Conservation (phyloP, 1,284 basidiomycete genomes). For the Phaffia rhodozyma region DNA sequence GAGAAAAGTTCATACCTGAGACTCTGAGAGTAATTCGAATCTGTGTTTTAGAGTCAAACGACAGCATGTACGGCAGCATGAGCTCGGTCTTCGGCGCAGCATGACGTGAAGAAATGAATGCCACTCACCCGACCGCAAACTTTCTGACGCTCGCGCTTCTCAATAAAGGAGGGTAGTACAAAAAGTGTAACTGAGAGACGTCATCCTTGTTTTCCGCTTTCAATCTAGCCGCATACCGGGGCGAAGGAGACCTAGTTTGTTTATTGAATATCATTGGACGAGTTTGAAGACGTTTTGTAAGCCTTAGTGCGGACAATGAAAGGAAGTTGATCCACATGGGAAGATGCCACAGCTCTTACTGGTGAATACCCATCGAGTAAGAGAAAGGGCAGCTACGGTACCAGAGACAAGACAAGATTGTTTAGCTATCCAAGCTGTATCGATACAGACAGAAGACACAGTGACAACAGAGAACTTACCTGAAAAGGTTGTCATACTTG, state of each 20-base stretch:
- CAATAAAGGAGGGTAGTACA: constrained; percentile 78
- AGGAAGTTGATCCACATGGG: constrained; percentile 5
- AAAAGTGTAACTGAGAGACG: constrained; percentile 72
- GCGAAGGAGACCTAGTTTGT: not conserved
- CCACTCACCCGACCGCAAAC: constrained; percentile 76
- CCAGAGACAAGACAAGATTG: not conserved
- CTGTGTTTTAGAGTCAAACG: too few species aligned
- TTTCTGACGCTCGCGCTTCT: constrained; percentile 73
- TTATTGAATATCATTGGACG: not conserved
- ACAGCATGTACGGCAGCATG: too few species aligned
- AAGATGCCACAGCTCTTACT: constrained; percentile 48
- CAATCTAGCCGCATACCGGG: not conserved
- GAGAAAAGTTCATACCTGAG: constrained; percentile 42
- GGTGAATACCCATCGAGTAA: constrained; percentile 94
- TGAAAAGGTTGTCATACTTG: constrained; percentile 74
- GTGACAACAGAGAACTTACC: constrained; percentile 30
- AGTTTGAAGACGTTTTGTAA: too few species aligned
- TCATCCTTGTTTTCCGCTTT: constrained; percentile 33
- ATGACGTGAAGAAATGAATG: not conserved
- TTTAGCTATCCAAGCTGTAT: too few species aligned
- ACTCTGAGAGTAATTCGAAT: constrained; percentile 84
- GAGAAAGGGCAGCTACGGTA: constrained; percentile 59
- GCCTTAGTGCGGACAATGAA: not conserved
- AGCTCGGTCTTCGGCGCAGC: constrained; percentile 34
- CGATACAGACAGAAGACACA: not conserved